These are phyloP conservation scores for Tetrahymena elliotti DNA, from an alignment of 73 alveolate species.

Conservation along the genomic window DNA sequence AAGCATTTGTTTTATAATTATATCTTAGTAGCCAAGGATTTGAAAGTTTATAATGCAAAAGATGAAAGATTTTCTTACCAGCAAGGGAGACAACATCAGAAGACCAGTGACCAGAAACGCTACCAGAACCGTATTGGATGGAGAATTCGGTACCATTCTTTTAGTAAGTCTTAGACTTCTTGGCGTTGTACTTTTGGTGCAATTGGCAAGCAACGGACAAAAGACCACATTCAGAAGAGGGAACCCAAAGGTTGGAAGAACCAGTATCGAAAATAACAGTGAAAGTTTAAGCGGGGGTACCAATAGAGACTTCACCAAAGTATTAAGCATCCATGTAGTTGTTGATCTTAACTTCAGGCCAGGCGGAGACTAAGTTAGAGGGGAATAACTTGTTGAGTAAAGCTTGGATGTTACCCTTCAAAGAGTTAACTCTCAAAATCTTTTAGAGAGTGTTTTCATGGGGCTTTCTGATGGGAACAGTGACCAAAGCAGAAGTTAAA, in stretches of 20 bases:
- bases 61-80: conserved; percentile 17
- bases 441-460: background rate
- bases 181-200: background rate
- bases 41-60: too few relatives aligned
- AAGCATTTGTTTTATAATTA: too few relatives aligned
- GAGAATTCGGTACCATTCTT: background rate
- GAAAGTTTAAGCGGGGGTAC: conserved; percentile 75
- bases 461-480: background rate
- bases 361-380: background rate
- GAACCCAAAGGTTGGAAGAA: conserved; percentile 83
- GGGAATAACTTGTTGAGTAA: background rate
- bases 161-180: background rate
- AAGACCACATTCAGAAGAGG: conserved; percentile 52
- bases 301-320: conserved; percentile 61
- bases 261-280: conserved; percentile 87
- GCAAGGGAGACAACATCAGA: conserved; percentile 58
- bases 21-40: too few relatives aligned
- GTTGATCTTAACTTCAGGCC: conserved; percentile 7
- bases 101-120: conserved; percentile 1
- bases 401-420: conserved; percentile 2
- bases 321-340: conserved; percentile 73
- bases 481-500: background rate
- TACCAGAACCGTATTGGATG: background rate
- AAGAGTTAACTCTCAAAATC: background rate
- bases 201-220: background rate